These are phyloP conservation scores for Adansonia grandidieri DNA, from an alignment of 441 rosid species.

Conservation along the genomic window DNA sequence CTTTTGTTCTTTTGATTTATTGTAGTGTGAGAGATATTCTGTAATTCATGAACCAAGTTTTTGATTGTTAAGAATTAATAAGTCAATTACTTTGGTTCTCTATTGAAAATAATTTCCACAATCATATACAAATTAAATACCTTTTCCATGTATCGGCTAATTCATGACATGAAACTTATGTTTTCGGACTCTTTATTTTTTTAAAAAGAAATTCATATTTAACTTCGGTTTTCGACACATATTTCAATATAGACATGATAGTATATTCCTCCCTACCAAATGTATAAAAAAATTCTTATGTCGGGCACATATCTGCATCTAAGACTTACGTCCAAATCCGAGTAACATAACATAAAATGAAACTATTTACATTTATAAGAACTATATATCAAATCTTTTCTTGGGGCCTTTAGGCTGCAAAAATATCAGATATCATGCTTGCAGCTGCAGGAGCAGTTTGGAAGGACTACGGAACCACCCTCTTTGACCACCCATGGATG, in stretches of 20 bases:
- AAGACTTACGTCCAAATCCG: no score
- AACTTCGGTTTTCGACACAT: no score
- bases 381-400: background rate
- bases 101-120: background rate
- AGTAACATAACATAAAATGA: background rate
- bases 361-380: background rate
- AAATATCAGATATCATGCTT: slow-evolving; percentile 32
- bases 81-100: background rate
- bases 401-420: background rate
- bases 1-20: slow-evolving; percentile 6
- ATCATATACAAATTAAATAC: no score
- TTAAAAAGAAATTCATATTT: no score
- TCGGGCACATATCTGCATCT: no score
- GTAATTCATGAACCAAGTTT: background rate
- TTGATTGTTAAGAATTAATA: background rate
- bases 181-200: no score
- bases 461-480: slow-evolving; percentile 56
- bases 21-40: background rate
- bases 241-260: no score
- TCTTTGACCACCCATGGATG: slow-evolving; percentile 74
- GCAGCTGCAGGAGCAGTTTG: slow-evolving; percentile 65
- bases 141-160: no score
- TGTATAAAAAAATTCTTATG: no score
- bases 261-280: no score
- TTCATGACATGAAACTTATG: no score